Base-by-base conservation (phyloP, 345 rosid species). In the Abelmoschus esculentus region DNA sequence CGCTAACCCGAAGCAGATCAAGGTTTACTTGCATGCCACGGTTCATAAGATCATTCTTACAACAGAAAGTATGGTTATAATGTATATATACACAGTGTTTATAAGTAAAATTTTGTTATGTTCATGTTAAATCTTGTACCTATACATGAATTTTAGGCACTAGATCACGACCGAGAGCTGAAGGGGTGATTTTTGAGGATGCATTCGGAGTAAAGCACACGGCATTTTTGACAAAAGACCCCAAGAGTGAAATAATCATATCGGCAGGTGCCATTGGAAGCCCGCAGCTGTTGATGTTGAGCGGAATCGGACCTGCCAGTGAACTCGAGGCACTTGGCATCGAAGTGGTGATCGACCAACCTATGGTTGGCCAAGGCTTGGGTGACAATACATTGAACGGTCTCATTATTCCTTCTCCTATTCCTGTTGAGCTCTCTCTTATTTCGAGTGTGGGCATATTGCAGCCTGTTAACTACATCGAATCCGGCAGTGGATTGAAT, bases 281-380 rank as follows among this genome's bases (percentile, higher is more conserved):
- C 79, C 92, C 96, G 1, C 95, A 88, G 13, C 32, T 90, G 19
- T 56, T 92, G 74, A 86, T 92, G 98, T 67, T 92, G 14, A 92
- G 95, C 15, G 96, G 96, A 0, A 77, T 92, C 9, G 98, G 95
- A 28, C 92, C 96, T 1, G 73, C 52, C 18, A 12, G 59, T 15
- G 86, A 90, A 19, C 92, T 90, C 10, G 18, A 31, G 28, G 52
- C 74, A 36, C 85, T 81, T 0, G 81, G 87, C 19, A 78, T 90
- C 10, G 50, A 71, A 1, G 87, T 85, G 13, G 59, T 90, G 59
- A 26, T 80, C 64, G 85, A 93, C 42, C 93, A 89, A 32, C 96
- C 93, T 0, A 73, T 83, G 83, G 92, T 93, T 28, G 98, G 98
- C 2, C 87, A 87, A 72, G 98, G 89, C 6, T 78, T 90, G 91